Conservation (phyloP, 2,329 filamentous ascomycete species). For the Penicillium sp. region DNA sequence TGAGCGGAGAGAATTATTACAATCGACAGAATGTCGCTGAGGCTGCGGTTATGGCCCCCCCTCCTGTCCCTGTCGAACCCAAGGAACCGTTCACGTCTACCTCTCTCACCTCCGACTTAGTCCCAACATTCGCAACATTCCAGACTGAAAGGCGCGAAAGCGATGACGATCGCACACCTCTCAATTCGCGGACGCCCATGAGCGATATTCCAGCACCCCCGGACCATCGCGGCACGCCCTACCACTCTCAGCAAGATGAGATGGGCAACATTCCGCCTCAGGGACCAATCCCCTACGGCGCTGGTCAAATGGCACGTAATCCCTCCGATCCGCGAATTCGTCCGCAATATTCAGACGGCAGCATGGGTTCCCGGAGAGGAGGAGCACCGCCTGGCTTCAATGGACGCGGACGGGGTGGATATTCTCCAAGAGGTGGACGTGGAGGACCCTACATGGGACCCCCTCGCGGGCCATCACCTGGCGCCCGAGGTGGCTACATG, state of each 20-base stretch:
- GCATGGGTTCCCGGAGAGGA: slow-evolving; percentile 45
- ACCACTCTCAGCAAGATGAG: slow-evolving; percentile 39
- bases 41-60: slow-evolving; percentile 26
- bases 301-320: slow-evolving; percentile 38
- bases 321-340: slow-evolving; percentile 46
- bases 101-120: slow-evolving; percentile 52
- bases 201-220: slow-evolving; percentile 28
- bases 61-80: slow-evolving; percentile 43
- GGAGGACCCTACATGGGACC: slow-evolving; percentile 41
- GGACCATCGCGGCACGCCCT: slow-evolving; percentile 33
- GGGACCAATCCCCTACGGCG: slow-evolving; percentile 29
- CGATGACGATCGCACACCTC: slow-evolving; percentile 44
- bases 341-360: slow-evolving; percentile 49
- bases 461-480: slow-evolving; percentile 33
- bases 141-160: slow-evolving; percentile 33
- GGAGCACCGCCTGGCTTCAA: slow-evolving; percentile 45
- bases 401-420: slow-evolving; percentile 58
- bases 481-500: slow-evolving; percentile 47
- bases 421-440: slow-evolving; percentile 47
- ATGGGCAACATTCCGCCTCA: slow-evolving; percentile 41
- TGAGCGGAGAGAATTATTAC: slow-evolving; percentile 94
- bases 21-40: slow-evolving; percentile 55
- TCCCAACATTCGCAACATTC: slow-evolving; percentile 50
- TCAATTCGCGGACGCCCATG: slow-evolving; percentile 37
- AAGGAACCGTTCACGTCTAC: slow-evolving; percentile 60